These are phyloP conservation scores for Ganoderma lucidum DNA, from an alignment of 1,284 basidiomycete species.

Conservation along the genomic window DNA sequence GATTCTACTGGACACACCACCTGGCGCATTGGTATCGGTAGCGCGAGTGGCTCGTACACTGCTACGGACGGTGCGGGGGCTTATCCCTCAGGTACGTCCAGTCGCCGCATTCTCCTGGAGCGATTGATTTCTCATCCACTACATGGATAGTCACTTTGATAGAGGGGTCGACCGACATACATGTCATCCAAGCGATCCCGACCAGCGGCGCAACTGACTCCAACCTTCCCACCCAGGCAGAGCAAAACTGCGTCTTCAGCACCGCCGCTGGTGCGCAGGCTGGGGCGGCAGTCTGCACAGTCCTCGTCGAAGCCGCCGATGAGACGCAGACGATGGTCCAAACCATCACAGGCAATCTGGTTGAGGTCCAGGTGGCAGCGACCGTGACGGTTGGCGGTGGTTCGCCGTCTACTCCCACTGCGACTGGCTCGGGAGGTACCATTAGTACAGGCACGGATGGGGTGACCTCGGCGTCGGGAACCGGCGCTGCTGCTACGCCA, in stretches of 20 bases:
- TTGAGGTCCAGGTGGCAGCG: slow-evolving; percentile 4
- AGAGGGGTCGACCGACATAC: slow-evolving; percentile 1
- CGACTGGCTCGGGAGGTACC: not conserved
- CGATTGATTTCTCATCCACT: not conserved
- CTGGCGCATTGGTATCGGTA: not conserved
- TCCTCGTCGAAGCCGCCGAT: not conserved
- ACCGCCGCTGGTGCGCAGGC: not conserved
- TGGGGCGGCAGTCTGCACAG: not conserved
- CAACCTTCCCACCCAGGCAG: not conserved
- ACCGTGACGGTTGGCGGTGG: not conserved
- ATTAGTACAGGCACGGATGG: not conserved
- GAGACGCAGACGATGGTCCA: not conserved
- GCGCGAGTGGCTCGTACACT: not conserved
- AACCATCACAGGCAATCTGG: not conserved
- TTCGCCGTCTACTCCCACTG: not conserved
- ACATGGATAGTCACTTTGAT: not conserved
- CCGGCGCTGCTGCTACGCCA: not conserved
- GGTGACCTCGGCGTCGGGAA: not conserved
- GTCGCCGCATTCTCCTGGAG: too few species aligned
- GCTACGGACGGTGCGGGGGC: not conserved
- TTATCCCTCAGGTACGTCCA: not conserved
- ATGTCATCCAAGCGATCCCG: slow-evolving; percentile 6
- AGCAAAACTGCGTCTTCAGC: not conserved
- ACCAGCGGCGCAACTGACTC: not conserved
- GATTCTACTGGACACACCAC: not conserved